phyloP scores from a whole-genome alignment of 2,329 filamentous ascomycete genomes.

The Fusarium sterilihyphosum region DNA sequence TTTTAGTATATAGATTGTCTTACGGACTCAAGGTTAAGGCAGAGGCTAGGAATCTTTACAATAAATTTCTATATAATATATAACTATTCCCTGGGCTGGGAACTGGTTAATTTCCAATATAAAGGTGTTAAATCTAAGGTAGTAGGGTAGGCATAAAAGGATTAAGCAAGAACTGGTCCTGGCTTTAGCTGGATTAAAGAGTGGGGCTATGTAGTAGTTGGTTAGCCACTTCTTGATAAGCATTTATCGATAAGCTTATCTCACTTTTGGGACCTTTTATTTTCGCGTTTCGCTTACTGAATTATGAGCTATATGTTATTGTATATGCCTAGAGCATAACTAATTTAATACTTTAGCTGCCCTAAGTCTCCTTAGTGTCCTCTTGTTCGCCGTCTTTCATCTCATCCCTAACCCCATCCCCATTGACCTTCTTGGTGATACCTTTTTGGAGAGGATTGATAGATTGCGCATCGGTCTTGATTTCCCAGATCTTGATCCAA shows the following conservation, averaged over 20 bases:
- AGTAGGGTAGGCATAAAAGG: neutral
- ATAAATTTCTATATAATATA: rapidly evolving
- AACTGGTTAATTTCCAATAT: rapidly evolving
- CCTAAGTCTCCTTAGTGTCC: neutral
- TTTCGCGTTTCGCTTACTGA: too few relatives aligned
- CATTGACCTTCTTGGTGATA: neutral
- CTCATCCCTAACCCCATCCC: neutral
- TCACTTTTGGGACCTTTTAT: neutral
- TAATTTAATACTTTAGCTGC: too few relatives aligned
- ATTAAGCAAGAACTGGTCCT: rapidly evolving
- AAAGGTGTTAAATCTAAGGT: rapidly evolving
- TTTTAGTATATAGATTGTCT: rapidly evolving
- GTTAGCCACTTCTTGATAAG: neutral
- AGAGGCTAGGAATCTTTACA: rapidly evolving
- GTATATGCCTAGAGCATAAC: too few relatives aligned
- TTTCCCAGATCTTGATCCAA: neutral
- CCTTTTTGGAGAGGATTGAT: neutral
- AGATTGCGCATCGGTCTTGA: neutral
- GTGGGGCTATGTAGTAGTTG: too few relatives aligned
- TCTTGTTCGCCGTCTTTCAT: neutral
- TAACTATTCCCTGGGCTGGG: rapidly evolving
- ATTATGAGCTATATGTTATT: too few relatives aligned
- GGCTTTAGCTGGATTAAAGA: too few relatives aligned
- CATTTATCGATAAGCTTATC: neutral
- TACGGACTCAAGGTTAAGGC: rapidly evolving